These are phyloP conservation scores for Talaromyces sp. DNA, from an alignment of 2,329 filamentous ascomycete genomes.

Conservation along the genomic window DNA sequence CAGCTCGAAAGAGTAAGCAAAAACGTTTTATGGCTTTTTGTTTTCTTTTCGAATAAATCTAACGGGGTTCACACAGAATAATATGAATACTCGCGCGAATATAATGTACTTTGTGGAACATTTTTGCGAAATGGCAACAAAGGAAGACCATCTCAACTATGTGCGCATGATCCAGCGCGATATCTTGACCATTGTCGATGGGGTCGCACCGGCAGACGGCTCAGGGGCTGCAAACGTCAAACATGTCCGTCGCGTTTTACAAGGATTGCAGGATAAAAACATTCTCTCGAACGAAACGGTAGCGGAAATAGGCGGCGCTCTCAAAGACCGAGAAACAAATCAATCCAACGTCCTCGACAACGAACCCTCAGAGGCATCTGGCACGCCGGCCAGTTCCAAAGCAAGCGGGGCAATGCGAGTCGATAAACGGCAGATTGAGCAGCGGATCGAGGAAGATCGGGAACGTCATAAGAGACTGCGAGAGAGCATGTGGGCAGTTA, in stretches of 20 bases:
- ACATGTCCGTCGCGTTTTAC: conserved; percentile 76
- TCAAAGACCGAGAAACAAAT: conserved; percentile 70
- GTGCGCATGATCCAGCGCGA: conserved; percentile 93
- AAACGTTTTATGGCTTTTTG: neutral
- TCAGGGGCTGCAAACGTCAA: conserved; percentile 91
- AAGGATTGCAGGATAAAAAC: conserved; percentile 62
- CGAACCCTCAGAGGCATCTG: conserved; percentile 29
- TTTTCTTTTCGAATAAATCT: neutral
- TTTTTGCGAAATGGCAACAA: conserved; percentile 78
- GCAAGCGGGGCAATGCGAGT: conserved; percentile 46
- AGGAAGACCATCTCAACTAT: conserved; percentile 72
- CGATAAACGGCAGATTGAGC: conserved; percentile 86
- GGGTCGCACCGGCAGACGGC: conserved; percentile 80
- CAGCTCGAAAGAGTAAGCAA: conserved; percentile 72
- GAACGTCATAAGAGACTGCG: conserved; percentile 88
- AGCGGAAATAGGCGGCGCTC: conserved; percentile 72
- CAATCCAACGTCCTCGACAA: conserved; percentile 53
- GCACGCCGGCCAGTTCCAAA: conserved; percentile 23
- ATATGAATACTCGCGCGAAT: conserved; percentile 95
- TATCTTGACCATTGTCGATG: conserved; percentile 84
- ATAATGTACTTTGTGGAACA: conserved; percentile 99
- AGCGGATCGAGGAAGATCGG: conserved; percentile 92
- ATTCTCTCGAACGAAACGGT: conserved; percentile 73
- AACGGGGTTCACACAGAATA: conserved; percentile 53
- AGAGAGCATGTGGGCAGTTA: conserved; percentile 90